Evolutionary conservation across 1,284 basidiomycete genomes (phyloP).

Genomic region (Paramarasmius palmivorus): DNA sequence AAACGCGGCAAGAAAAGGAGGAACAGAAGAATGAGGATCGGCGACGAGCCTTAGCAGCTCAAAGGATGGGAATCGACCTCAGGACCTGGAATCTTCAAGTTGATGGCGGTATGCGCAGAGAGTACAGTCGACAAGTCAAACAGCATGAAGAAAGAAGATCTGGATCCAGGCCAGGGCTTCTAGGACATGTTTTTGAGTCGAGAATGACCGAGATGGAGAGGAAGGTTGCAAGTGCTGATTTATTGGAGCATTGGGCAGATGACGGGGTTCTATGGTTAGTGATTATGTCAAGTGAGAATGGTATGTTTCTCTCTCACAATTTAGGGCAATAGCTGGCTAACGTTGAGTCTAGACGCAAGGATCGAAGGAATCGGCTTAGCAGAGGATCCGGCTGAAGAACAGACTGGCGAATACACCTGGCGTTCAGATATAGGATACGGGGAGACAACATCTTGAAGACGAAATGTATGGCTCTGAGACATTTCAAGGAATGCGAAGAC

Average conservation of each 20-base stretch:
- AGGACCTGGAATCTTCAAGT: not conserved
- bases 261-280: slow-evolving; percentile 25
- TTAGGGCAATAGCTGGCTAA: not conserved
- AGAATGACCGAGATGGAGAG: slow-evolving; percentile 9
- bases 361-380: slow-evolving; percentile 20
- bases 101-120: not conserved
- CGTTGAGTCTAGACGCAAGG: slow-evolving; percentile 10
- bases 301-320: not conserved
- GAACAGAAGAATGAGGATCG: slow-evolving; percentile 17
- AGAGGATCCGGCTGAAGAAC: slow-evolving; percentile 15
- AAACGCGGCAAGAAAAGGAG: slow-evolving; percentile 9
- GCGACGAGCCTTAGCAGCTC: slow-evolving; percentile 8
- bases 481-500: too few relatives aligned
- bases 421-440: slow-evolving; percentile 5
- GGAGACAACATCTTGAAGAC: too few relatives aligned
- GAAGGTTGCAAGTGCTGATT: slow-evolving; percentile 20
- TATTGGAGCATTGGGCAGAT: slow-evolving; percentile 20
- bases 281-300: slow-evolving; percentile 18
- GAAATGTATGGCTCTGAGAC: too few relatives aligned
- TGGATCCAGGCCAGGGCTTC: not conserved
- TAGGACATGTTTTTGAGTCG: not conserved
- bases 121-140: not conserved
- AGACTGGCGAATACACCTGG: slow-evolving; percentile 3
- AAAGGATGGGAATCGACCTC: slow-evolving; percentile 6
- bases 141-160: not conserved